These are phyloP conservation scores for Mucor piriformis DNA, from an alignment of 371 early-diverging fungal species.

Conservation along the genomic window DNA sequence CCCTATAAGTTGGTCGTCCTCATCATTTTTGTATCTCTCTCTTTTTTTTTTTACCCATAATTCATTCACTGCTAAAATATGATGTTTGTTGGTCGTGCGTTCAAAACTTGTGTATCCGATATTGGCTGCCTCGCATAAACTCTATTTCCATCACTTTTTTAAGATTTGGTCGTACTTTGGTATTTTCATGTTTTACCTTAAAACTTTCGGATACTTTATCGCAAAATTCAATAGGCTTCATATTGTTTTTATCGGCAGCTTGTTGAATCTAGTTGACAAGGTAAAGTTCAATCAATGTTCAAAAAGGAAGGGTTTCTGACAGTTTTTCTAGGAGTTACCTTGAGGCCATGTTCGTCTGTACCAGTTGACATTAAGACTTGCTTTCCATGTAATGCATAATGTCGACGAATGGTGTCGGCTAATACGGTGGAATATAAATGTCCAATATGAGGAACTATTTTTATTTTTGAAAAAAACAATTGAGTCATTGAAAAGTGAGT, in stretches of 20 bases:
- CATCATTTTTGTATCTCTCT: not conserved
- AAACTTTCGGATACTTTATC: conserved; percentile 79
- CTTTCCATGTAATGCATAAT: conserved; percentile 70
- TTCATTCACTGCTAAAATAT: conserved; percentile 67
- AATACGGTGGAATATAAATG: conserved; percentile 91
- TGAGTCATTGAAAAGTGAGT: not conserved
- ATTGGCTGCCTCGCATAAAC: conserved; percentile 71
- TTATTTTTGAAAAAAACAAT: too few species aligned
- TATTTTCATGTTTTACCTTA: conserved; percentile 47
- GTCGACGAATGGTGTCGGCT: conserved; percentile 82
- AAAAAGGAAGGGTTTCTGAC: too few species aligned
- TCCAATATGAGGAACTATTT: conserved; percentile 94
- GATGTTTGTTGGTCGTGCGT: conserved; percentile 84
- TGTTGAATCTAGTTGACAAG: conserved; percentile 76
- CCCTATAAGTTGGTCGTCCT: too few species aligned
- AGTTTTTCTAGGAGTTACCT: conserved; percentile 54
- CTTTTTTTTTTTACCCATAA: conserved; percentile 68
- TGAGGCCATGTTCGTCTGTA: conserved; percentile 97
- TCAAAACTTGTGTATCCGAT: conserved; percentile 84
- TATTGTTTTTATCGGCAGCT: conserved; percentile 72
- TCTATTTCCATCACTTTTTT: conserved; percentile 25
- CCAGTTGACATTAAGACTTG: conserved; percentile 76
- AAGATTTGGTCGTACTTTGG: not conserved
- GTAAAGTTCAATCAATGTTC: not conserved
- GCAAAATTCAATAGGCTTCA: conserved; percentile 75